Evolutionary conservation across 2,329 filamentous ascomycete species (phyloP).

Genomic region (Volutella citrinella): DNA sequence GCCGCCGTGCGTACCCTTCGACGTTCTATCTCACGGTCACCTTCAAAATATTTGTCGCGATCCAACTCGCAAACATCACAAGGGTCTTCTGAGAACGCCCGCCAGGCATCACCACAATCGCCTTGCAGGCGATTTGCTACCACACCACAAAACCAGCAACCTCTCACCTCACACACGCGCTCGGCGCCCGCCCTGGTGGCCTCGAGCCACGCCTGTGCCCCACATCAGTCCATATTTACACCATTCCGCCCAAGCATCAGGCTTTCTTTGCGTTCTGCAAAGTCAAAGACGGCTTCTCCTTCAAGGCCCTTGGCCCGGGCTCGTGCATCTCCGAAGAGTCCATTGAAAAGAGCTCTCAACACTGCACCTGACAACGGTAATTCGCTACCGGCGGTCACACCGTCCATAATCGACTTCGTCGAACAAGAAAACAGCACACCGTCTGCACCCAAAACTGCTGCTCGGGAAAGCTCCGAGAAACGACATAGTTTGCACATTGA

Average conservation of each 20-base stretch:
- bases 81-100: conserved; percentile 46
- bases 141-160: conserved; percentile 35
- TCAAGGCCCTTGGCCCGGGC: conserved; percentile 56
- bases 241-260: conserved; percentile 66
- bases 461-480: conserved; percentile 38
- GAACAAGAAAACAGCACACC: conserved; percentile 43
- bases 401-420: conserved; percentile 34
- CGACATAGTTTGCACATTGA: conserved; percentile 59
- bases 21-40: conserved; percentile 88
- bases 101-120: conserved; percentile 47
- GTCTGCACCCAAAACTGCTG: conserved; percentile 32
- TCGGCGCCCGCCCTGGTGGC: conserved; percentile 34
- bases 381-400: conserved; percentile 42
- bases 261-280: conserved; percentile 62
- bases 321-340: conserved; percentile 75
- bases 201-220: conserved; percentile 25
- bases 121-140: conserved; percentile 44
- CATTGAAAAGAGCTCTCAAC: conserved; percentile 73
- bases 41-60: conserved; percentile 75
- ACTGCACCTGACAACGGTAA: conserved; percentile 71
- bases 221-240: conserved; percentile 51
- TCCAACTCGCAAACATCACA: conserved; percentile 46
- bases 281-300: conserved; percentile 53
- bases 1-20: conserved; percentile 76
- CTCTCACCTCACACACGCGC: conserved; percentile 29